A percentile compares a stretch with the other conserved stretches of the same genome.
Evolutionary conservation across 176 grass and related monocot species (phyloP).

Genomic region (Zoysia pacifica): DNA sequence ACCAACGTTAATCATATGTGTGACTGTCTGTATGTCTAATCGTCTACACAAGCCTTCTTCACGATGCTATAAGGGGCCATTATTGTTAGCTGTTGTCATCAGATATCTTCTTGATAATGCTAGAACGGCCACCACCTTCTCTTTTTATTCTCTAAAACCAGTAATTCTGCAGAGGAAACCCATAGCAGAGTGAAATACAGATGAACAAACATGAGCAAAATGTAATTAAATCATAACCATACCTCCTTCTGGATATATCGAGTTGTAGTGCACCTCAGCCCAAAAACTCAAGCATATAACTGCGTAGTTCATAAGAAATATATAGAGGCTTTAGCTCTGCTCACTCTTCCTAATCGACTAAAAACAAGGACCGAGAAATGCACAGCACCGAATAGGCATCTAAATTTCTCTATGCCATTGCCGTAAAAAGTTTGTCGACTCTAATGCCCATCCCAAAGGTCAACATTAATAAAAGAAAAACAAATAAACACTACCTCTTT

Average conservation of each 20-base stretch:
- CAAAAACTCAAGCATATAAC: slow-evolving; percentile 95
- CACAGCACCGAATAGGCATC: background rate
- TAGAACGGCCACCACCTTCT: slow-evolving; percentile 78
- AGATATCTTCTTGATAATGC: background rate
- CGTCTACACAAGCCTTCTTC: background rate
- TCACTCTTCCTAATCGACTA: background rate
- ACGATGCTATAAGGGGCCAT: background rate
- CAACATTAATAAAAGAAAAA: background rate
- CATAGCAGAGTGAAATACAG: slow-evolving; percentile 1
- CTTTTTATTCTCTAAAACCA: slow-evolving; percentile 55
- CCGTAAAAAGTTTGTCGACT: background rate
- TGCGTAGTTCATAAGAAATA: slow-evolving; percentile 19
- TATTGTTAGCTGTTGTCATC: background rate
- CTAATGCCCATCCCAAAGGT: background rate
- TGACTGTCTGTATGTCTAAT: background rate
- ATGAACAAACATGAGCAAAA: background rate
- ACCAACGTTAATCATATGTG: background rate
- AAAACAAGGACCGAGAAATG: background rate
- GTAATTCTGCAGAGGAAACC: slow-evolving; percentile 57
- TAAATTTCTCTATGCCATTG: background rate
- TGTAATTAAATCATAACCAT: background rate
- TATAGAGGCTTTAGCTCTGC: background rate
- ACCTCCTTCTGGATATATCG: slow-evolving; percentile 92
- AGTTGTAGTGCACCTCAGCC: slow-evolving; percentile 94
- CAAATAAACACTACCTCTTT: slow-evolving; percentile 53